Percentiles rank a stretch among this genome's conserved stretches.
Evolutionary conservation across 148 eudicot species (phyloP).

Genomic region (Hydrangea macrophylla): DNA sequence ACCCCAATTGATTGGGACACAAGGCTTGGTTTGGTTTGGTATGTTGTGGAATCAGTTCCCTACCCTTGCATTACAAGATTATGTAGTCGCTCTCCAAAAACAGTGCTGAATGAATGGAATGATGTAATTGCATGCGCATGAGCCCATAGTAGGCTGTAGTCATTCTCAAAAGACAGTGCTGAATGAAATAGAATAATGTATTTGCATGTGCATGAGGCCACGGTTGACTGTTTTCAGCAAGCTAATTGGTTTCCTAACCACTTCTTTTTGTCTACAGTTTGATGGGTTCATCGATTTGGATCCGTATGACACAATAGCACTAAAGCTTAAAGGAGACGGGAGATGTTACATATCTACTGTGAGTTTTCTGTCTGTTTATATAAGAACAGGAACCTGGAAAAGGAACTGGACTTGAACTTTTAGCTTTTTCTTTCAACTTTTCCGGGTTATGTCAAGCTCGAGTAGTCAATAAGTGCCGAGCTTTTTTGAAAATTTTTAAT

Average conservation of each 20-base stretch:
- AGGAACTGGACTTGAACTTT: not conserved
- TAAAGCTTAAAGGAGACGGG: slow-evolving; percentile 92
- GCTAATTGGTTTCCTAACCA: not conserved
- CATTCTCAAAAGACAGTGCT: not conserved
- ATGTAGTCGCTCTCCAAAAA: no score
- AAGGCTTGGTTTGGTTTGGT: no score
- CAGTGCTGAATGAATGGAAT: not conserved
- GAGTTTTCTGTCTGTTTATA: slow-evolving; percentile 19
- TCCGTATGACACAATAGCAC: slow-evolving; percentile 74
- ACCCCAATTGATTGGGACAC: no score
- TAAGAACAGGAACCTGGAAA: not conserved
- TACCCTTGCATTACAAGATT: not conserved
- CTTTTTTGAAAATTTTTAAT: slow-evolving; percentile 7
- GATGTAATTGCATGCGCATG: no score
- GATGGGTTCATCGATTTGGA: slow-evolving; percentile 98
- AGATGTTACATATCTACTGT: slow-evolving; percentile 98
- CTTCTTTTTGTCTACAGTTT: slow-evolving; percentile 52
- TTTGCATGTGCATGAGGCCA: not conserved
- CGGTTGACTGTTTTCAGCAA: not conserved
- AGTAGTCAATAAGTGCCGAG: not conserved
- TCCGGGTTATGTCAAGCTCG: not conserved
- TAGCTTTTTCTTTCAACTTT: not conserved
- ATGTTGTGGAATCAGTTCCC: not conserved
- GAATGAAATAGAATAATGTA: not conserved
- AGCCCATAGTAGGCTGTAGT: not conserved